phyloP scores from a whole-genome alignment of 352 stramenopile genomes.

The Aphanomyces cochlioides region DNA sequence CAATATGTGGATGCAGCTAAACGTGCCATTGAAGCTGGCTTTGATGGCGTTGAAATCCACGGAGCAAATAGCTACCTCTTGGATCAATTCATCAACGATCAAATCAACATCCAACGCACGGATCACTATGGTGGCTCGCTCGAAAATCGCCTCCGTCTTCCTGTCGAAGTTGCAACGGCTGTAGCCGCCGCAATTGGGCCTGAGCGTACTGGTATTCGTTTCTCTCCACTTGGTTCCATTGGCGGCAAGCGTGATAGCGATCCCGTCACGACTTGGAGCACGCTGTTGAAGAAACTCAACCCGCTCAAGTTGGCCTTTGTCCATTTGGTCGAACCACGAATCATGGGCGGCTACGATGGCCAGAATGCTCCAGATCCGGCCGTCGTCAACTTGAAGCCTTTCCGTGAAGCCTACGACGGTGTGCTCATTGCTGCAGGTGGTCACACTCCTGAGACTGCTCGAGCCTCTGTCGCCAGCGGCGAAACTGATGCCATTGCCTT shows the following conservation, averaged over 20 bases:
- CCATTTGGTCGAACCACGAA: constrained; percentile 56
- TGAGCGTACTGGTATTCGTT: constrained; percentile 37
- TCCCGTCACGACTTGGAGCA: constrained; percentile 40
- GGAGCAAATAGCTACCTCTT: constrained; percentile 86
- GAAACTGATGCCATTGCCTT: constrained; percentile 60
- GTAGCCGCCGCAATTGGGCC: constrained; percentile 37
- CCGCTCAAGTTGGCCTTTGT: constrained; percentile 54
- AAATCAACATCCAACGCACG: constrained; percentile 56
- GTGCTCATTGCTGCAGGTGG: constrained; percentile 55
- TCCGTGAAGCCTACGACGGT: constrained; percentile 57
- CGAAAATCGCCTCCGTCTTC: constrained; percentile 68
- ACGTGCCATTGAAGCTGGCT: constrained; percentile 69
- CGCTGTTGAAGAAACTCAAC: constrained; percentile 44
- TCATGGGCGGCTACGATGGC: constrained; percentile 37
- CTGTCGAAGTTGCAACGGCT: constrained; percentile 57
- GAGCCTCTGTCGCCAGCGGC: constrained; percentile 48
- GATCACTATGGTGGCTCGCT: constrained; percentile 77
- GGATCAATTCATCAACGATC: constrained; percentile 49
- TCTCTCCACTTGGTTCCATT: constrained; percentile 36
- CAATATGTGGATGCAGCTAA: constrained; percentile 66
- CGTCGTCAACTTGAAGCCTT: constrained; percentile 37
- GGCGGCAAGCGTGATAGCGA: constrained; percentile 36
- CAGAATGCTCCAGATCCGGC: constrained; percentile 15
- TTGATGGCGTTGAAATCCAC: constrained; percentile 85
- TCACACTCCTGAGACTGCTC: constrained; percentile 46